Percentiles rank a stretch among this genome's conserved stretches.
Conservation (phyloP, 495 filamentous ascomycete genomes). For the Rostrohypoxylon terebratum region DNA sequence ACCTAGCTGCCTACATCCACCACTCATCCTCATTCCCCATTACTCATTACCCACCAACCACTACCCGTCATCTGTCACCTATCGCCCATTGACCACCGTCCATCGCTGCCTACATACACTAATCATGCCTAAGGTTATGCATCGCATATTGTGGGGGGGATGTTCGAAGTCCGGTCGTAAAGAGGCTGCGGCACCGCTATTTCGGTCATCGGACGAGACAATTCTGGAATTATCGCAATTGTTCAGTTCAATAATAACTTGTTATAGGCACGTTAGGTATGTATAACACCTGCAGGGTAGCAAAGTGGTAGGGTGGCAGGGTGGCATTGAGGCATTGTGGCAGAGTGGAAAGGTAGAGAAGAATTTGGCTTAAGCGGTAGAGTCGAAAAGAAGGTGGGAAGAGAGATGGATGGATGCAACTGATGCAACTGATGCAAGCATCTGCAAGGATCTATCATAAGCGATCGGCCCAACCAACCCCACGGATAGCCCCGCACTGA, state of each 20-base stretch:
- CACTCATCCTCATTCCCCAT: too few species aligned
- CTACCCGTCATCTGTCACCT: too few species aligned
- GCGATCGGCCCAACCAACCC: slow-evolving; percentile 46
- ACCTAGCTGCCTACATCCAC: not conserved
- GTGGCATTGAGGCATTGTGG: not conserved
- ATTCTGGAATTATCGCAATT: slow-evolving; percentile 24
- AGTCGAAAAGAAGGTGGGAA: slow-evolving; percentile 20
- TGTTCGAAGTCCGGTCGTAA: slow-evolving; percentile 10
- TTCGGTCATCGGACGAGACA: slow-evolving; percentile 36
- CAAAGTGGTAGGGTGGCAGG: not conserved
- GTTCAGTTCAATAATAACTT: not conserved
- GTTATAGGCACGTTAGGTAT: not conserved
- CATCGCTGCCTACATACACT: not conserved
- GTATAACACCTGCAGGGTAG: not conserved
- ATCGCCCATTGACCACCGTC: too few species aligned
- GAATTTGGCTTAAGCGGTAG: not conserved
- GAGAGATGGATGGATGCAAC: too few species aligned
- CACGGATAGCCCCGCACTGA: slow-evolving; percentile 48
- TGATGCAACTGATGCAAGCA: slow-evolving; percentile 20
- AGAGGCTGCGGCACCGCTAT: slow-evolving; percentile 18
- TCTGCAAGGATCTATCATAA: slow-evolving; percentile 37
- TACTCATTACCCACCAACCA: not conserved
- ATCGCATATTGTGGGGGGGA: slow-evolving; percentile 9
- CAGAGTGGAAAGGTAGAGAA: not conserved
- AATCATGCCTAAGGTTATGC: not conserved